Base-by-base conservation (phyloP, 768 basidiomycete species). In the Termitomyces sp. region DNA sequence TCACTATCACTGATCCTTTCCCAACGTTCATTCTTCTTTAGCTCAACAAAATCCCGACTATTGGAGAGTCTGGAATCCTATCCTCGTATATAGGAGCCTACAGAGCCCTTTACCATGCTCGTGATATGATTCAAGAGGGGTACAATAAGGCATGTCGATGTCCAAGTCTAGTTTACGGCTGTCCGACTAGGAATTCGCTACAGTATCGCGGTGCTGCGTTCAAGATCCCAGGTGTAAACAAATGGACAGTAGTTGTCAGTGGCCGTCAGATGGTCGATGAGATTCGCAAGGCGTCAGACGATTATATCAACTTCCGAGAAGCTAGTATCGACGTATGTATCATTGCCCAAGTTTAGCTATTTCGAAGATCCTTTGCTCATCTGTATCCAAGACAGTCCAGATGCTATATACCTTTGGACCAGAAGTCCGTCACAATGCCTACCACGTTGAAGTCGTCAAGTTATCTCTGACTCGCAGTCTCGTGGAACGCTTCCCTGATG, bases 401-500 rank as follows among this genome's bases (percentile, higher is more conserved):
- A 47, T 65, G 5, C 64, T 71, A 1, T 73, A 80, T 57, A 78
- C 76, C 0, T 30, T 84, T 0, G 76, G 76, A 0, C 61, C 62
- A 1, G 64, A 72, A 36, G 55, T 76, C 14, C 39, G 59, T 9
- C 32, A 66, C 9, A 68, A 73, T 42, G 68, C 64, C 3, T 74
- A 71, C 49, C 75, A 77, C 39, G 46, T 71, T 10, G 53, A 65
- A 3, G 66, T 74, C 6, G 65, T 79, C 26, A 70, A 69, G 3
- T 64, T 66, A 0, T 60, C 66, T 16, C 60, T 78, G 33, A 76
- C 76, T 7, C 67, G 79, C 9, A 77, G 75, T 48, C 67, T 83
- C 7, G 72, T 67, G 0, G 56, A 52, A 2, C 59, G 71, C 82
- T 0, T 78, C n/a, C n/a, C n/a, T n/a, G n/a, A n/a, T n/a, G n/a